These are phyloP conservation scores for Russula olivacea DNA, from an alignment of 768 basidiomycete genomes.

Conservation along the genomic window DNA sequence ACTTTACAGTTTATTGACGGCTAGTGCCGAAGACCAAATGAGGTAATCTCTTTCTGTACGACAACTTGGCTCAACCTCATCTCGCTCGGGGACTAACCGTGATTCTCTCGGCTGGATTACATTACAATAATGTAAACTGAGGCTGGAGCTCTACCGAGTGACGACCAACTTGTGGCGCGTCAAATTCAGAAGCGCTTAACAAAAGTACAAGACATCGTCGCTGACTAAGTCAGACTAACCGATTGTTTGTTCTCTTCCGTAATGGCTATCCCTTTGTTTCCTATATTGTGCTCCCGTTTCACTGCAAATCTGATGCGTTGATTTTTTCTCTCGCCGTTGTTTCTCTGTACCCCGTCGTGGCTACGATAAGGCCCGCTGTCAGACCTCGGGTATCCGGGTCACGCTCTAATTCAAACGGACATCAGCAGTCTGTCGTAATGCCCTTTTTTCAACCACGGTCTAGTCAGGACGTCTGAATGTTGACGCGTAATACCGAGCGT, in stretches of 20 bases:
- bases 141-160: too few species aligned
- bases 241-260: slow-evolving; percentile 19
- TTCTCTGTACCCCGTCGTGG: neutral
- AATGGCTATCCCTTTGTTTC: slow-evolving; percentile 31
- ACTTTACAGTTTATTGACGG: slow-evolving; percentile 36
- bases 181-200: neutral
- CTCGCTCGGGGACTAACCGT: too few species aligned
- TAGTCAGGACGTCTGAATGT: neutral
- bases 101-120: too few species aligned
- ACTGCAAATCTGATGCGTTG: neutral
- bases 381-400: neutral
- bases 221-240: too few species aligned
- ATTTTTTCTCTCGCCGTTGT: neutral
- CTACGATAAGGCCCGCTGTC: neutral
- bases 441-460: slow-evolving; percentile 6
- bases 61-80: too few species aligned
- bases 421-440: neutral
- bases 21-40: slow-evolving; percentile 6
- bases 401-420: neutral
- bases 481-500: neutral
- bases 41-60: slow-evolving; percentile 7
- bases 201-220: neutral
- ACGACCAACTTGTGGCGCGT: neutral
- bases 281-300: slow-evolving; percentile 13
- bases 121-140: too few species aligned